These are phyloP conservation scores for Sphaerulina vaccinii DNA, from an alignment of 2,329 filamentous ascomycete genomes.

Conservation along the genomic window DNA sequence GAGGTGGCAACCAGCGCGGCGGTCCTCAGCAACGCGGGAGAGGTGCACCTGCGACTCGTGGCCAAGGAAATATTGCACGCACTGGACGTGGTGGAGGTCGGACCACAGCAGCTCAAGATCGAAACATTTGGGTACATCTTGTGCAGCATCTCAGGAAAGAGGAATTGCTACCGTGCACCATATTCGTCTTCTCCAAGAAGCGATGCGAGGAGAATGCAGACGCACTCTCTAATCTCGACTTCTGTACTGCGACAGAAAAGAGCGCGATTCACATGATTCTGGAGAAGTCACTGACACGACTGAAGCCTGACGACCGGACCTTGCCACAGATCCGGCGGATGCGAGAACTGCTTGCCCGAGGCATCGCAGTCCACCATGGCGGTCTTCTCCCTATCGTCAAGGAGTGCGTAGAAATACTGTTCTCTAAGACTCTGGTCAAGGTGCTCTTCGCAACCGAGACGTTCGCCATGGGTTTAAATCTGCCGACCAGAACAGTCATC, in stretches of 20 bases:
- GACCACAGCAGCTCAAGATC: conserved; percentile 88
- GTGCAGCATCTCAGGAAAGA: conserved; percentile 88
- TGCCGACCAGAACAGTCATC: conserved; percentile 93
- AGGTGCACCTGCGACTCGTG: conserved; percentile 56
- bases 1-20: conserved; percentile 46
- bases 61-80: conserved; percentile 82
- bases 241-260: conserved; percentile 89
- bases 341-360: conserved; percentile 78
- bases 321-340: conserved; percentile 91
- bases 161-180: conserved; percentile 83
- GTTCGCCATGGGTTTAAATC: conserved; percentile 95
- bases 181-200: conserved; percentile 99
- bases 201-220: conserved; percentile 96
- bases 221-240: conserved; percentile 91
- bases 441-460: conserved; percentile 97
- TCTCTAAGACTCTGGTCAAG: conserved; percentile 92
- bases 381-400: conserved; percentile 95
- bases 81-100: conserved; percentile 81
- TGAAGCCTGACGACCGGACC: conserved; percentile 84
- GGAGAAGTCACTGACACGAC: conserved; percentile 85
- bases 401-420: conserved; percentile 94
- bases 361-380: conserved; percentile 94
- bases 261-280: conserved; percentile 97
- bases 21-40: conserved; percentile 54
- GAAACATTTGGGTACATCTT: conserved; percentile 93